Conservation (phyloP, 148 eudicot species). For the Vaccinium corymbosum region DNA sequence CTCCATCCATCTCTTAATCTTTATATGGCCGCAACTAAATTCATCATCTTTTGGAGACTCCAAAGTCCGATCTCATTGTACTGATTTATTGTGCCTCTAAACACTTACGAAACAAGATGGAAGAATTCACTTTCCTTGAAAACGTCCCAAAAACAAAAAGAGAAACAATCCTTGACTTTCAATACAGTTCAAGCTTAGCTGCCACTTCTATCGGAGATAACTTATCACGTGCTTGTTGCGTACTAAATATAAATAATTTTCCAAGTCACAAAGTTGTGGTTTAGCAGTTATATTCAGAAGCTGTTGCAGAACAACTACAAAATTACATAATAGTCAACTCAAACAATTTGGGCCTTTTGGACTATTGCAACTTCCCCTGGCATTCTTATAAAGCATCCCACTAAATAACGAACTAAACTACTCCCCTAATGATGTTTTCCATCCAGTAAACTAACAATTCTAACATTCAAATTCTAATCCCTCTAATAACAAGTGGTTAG, state of each 20-base stretch:
- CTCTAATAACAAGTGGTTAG: not conserved
- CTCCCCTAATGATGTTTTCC: not conserved
- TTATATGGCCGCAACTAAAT: not conserved
- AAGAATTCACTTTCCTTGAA: not conserved
- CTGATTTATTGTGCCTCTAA: not conserved
- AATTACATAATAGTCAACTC: not conserved
- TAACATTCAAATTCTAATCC: not conserved
- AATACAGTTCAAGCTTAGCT: not conserved
- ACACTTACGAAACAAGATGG: not conserved
- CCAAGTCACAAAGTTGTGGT: not conserved
- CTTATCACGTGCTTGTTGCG: not conserved
- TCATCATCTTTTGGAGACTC: not conserved
- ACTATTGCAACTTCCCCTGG: not conserved
- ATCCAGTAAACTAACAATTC: not conserved
- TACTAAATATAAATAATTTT: not conserved
- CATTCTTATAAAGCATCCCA: not conserved
- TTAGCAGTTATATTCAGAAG: not conserved
- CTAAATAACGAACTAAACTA: not conserved
- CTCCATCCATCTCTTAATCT: not conserved
- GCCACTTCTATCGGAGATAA: not conserved
- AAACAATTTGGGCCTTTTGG: not conserved
- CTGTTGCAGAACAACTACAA: not conserved
- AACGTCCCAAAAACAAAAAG: not conserved
- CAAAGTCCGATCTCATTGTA: not conserved
- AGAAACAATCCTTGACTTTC: not conserved